Evolutionary conservation across 2,329 filamentous ascomycete genomes (phyloP).

Genomic region (Neocatenulostroma microsporum): DNA sequence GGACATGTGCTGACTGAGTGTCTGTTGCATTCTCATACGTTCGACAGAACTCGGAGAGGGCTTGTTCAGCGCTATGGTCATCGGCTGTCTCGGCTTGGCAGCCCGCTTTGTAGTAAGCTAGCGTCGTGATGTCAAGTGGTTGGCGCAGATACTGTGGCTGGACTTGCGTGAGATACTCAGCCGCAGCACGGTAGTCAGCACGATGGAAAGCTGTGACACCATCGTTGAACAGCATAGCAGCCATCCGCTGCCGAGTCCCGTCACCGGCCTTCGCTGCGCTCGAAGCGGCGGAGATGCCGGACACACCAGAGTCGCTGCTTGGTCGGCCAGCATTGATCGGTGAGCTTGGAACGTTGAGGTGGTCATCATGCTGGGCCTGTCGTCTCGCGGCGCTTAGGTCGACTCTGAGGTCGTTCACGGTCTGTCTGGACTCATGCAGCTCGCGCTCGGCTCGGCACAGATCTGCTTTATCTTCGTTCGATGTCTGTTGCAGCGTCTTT

Average conservation of each 20-base stretch:
- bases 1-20: not conserved
- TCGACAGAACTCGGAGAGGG: not conserved
- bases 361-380: not conserved
- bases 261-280: not conserved
- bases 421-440: not conserved
- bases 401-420: not conserved
- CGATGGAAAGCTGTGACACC: not conserved
- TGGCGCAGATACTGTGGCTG: not conserved
- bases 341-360: not conserved
- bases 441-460: not conserved
- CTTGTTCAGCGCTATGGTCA: not conserved
- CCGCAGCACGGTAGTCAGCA: not conserved
- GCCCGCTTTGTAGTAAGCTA: slow-evolving; percentile 1
- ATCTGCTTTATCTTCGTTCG: too few species aligned
- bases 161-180: not conserved
- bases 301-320: slow-evolving; percentile 2
- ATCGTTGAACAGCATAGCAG: not conserved
- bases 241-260: not conserved
- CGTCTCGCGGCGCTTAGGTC: not conserved
- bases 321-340: not conserved
- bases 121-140: not conserved
- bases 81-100: slow-evolving; percentile 1
- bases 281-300: not conserved
- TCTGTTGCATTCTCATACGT: not conserved
- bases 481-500: too few species aligned